A percentile compares a stretch with the other conserved stretches of the same genome.
Conservation (phyloP, 768 basidiomycete genomes). For the Auricularia heimuer region DNA sequence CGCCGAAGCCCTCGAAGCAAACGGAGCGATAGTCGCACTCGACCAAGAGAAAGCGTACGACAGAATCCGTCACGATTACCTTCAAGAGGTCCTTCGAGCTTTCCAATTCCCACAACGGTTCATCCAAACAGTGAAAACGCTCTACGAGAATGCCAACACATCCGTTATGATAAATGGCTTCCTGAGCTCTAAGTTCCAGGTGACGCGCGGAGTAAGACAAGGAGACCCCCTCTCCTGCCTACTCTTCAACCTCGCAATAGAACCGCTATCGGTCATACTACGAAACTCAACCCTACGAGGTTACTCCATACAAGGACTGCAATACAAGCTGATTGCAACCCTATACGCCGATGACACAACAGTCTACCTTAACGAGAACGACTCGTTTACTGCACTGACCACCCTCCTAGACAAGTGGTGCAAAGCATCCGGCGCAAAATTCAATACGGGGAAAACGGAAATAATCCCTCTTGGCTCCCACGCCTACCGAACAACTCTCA, state of each 20-base stretch:
- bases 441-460: too few relatives aligned
- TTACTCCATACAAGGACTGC: constrained; percentile 9
- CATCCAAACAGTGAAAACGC: constrained; percentile 17
- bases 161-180: constrained; percentile 24
- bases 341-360: constrained; percentile 35
- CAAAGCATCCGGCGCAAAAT: too few relatives aligned
- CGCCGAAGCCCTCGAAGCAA: constrained; percentile 8
- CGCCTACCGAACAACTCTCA: too few relatives aligned
- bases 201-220: constrained; percentile 27
- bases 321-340: constrained; percentile 7
- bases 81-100: constrained; percentile 3
- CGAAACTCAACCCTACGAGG: constrained; percentile 17
- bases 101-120: constrained; percentile 6
- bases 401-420: too few relatives aligned
- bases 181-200: constrained; percentile 15
- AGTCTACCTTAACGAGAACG: constrained; percentile 23
- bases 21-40: constrained; percentile 9
- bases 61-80: constrained; percentile 13
- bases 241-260: constrained; percentile 31
- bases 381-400: not conserved
- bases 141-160: constrained; percentile 23
- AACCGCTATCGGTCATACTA: constrained; percentile 27
- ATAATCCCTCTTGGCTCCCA: too few relatives aligned
- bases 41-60: constrained; percentile 16
- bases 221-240: constrained; percentile 32